phyloP scores from a whole-genome alignment of 768 basidiomycete species.

The Trametes punicea region DNA sequence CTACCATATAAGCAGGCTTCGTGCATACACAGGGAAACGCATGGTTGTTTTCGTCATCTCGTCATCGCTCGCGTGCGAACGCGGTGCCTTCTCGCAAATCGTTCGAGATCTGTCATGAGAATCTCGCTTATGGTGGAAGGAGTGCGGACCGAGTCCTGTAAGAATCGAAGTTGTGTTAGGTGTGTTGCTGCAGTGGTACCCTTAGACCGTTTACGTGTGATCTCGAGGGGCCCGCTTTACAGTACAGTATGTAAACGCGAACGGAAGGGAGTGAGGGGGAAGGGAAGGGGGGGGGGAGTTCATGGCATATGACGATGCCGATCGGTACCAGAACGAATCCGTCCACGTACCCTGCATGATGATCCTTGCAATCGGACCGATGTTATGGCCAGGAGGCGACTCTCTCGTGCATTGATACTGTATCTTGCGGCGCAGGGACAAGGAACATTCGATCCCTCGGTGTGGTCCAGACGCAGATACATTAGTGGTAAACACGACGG shows the following conservation, averaged over 20 bases:
- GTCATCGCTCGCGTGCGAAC: constrained; percentile 5
- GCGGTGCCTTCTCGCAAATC: background rate
- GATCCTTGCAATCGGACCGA: background rate
- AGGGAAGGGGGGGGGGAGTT: too few relatives aligned
- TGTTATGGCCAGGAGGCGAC: background rate
- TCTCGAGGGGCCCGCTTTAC: too few relatives aligned
- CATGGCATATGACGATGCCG: background rate
- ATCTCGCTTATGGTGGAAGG: background rate
- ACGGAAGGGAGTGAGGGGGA: too few relatives aligned
- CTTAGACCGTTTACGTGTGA: too few relatives aligned
- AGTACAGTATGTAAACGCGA: too few relatives aligned
- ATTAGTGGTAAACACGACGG: background rate
- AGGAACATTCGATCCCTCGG: constrained; percentile 5
- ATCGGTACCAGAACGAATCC: background rate
- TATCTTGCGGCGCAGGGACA: constrained; percentile 3
- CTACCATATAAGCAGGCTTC: background rate
- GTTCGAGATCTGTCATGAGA: background rate
- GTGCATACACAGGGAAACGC: background rate
- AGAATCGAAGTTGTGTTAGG: background rate
- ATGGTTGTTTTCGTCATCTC: constrained; percentile 2
- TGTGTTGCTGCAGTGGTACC: background rate
- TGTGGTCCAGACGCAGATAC: background rate
- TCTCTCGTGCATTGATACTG: background rate
- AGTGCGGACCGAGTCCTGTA: background rate
- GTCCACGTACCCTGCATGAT: background rate